Evolutionary conservation across 495 filamentous ascomycete species (phyloP), one percentile per base, ranked within the genome.

Genomic region (Podospora pseudocomata): DNA sequence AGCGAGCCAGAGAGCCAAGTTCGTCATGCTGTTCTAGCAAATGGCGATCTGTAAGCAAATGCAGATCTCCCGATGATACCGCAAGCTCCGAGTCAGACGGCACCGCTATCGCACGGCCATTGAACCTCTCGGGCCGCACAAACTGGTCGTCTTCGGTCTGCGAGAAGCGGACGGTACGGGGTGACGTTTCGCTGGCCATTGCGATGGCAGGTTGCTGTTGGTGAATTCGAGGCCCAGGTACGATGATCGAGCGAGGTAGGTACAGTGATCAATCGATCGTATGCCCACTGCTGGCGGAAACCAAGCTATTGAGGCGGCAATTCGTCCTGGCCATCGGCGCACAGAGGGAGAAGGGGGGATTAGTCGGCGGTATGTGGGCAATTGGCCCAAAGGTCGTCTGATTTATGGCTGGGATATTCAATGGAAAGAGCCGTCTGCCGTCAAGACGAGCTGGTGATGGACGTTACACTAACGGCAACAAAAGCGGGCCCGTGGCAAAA

Each of bases 81-180:
- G 88, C 89, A 67, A 82, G 86, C 54, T 87, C 88, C 27, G 88
- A 90, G 73, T 91, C 90, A 66, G 74, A 86, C 70, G 77, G 83
- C 74, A 77, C 78, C 64, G 79, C 80, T 72, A 73, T 65, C 16
- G 87, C 82, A 60, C 86, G 85, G 32, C 68, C 71, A 57, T 73
- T 73, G 70, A 74, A 67, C 65, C 73, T 79, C 18, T 83, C 78
- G 32, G 75, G 61, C 30, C 67, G 73, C 58, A 67, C 68, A 65
- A 56, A 64, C 60, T 64, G 28, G 60, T 78, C 80, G 64, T 78
- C 75, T 28, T 79, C 80, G 73, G 73, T 68, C 32, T 80, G 76
- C 13, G 79, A 83, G 72, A 87, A 87, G 69, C 85, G 83, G 68
- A 86, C 82, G 65, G 77, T 74, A 65, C 84, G 80, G 61, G 84